Base-by-base conservation (phyloP, 768 basidiomycete species). In the Galerina marginata region DNA sequence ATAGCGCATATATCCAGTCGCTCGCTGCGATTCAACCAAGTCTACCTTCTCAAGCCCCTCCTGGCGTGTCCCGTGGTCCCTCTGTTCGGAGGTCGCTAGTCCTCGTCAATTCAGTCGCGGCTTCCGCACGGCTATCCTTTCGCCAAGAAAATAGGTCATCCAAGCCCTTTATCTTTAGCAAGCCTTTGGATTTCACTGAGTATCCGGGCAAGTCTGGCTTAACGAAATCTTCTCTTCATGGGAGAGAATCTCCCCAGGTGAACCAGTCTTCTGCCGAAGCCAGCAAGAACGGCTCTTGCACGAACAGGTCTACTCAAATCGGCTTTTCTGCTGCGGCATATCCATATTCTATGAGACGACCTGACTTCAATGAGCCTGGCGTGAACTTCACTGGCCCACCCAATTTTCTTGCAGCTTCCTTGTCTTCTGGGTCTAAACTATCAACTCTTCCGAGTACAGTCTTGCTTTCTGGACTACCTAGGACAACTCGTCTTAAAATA, bases 1-100 rank as follows among this genome's bases (percentile, higher is more conserved):
- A 58, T 47, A 49, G 43, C 61, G 64, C 64, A 62, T 65, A 61
- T 59, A 61, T 62, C 10, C 47, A 65, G 64, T 40, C 54, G 36
- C 38, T 47, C 48, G 42, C 55, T n/a, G 50, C 42, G 37, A 46
- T 52, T 33, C 56, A 12, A 33, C 56, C 45, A 9, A 9, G 6
- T 40, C 45, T 54, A 11, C 26, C 50, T 37, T 60, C 59, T 47
- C 52, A 48, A 29, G 50, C 39, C 45, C 55, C 16, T 40, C 46
- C 25, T 50, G 45, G n/a, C 51, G 25, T 33, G 23, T 44, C 46
- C 45, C 59, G 40, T 26, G 23, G n/a, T 14, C 43, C 48, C 43
- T 55, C 56, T 29, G n/a, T 49, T 50, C 58, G 50, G 9, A 54
- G 25, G 47, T 45, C 59, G 33, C 25, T 54, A 16, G 46, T 44